phyloP scores from a whole-genome alignment of 352 stramenopile species.

The Phytophthora sansomeana region DNA sequence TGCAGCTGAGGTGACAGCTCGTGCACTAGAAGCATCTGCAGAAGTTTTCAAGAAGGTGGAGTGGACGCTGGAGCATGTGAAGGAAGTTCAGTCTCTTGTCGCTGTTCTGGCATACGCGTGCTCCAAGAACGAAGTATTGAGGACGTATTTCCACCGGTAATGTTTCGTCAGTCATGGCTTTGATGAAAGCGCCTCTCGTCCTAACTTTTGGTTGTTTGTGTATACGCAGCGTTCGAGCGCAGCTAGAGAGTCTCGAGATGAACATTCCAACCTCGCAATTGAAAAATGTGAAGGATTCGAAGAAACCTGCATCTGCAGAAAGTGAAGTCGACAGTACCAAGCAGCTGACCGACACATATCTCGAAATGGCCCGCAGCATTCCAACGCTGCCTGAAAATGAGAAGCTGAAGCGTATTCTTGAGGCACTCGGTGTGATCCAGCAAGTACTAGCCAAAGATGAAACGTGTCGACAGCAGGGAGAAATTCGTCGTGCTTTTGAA shows the following conservation, averaged over 20 bases:
- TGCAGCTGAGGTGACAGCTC: constrained; percentile 25
- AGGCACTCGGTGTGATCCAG: constrained; percentile 24
- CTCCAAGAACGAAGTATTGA: constrained; percentile 34
- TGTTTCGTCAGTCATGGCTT: neutral
- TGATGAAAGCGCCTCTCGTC: neutral
- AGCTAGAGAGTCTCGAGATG: constrained; percentile 37
- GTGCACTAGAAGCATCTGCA: constrained; percentile 25
- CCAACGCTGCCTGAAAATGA: neutral
- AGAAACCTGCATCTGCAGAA: neutral
- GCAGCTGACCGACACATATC: constrained; percentile 9
- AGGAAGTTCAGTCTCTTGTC: constrained; percentile 27
- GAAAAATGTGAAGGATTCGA: neutral
- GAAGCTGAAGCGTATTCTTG: constrained; percentile 14
- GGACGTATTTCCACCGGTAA: constrained; percentile 33
- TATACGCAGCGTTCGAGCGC: constrained; percentile 20
- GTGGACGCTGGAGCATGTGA: constrained; percentile 10
- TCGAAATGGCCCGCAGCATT: constrained; percentile 7
- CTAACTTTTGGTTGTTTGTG: constrained; percentile 13
- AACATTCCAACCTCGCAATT: neutral
- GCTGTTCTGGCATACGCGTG: constrained; percentile 31
- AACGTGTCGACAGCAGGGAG: neutral
- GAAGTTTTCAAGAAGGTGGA: constrained; percentile 15
- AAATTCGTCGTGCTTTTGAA: constrained; percentile 5
- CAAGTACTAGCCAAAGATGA: constrained; percentile 28
- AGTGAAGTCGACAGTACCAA: neutral